phyloP scores from a whole-genome alignment of 257 asterid species.

The Capsicum pubescens region DNA sequence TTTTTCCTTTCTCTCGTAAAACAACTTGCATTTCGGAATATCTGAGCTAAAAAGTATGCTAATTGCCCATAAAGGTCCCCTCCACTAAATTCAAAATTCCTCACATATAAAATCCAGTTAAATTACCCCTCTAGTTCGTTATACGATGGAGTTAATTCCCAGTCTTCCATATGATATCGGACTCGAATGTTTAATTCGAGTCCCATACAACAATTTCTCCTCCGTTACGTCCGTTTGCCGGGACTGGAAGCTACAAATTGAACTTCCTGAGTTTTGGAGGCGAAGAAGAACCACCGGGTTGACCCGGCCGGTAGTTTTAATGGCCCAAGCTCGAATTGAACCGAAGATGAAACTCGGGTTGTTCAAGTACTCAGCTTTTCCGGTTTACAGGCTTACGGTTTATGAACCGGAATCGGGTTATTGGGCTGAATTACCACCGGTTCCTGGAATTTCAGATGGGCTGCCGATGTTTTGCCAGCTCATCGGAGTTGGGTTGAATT shows the following conservation, averaged over 20 bases:
- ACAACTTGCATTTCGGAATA: neutral
- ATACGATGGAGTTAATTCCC: slow-evolving; percentile 40
- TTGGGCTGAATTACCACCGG: slow-evolving; percentile 61
- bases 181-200: slow-evolving; percentile 58
- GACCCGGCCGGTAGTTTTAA: slow-evolving; percentile 44
- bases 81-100: too few relatives aligned
- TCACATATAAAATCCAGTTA: neutral
- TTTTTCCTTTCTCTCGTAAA: neutral
- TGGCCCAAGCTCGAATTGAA: slow-evolving; percentile 52
- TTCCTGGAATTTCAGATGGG: slow-evolving; percentile 55
- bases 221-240: slow-evolving; percentile 58
- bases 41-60: neutral
- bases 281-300: slow-evolving; percentile 46
- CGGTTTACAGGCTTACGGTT: slow-evolving; percentile 56
- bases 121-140: neutral
- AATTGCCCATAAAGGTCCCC: too few relatives aligned
- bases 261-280: slow-evolving; percentile 63
- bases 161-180: slow-evolving; percentile 67
- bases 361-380: slow-evolving; percentile 34
- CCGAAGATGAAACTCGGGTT: slow-evolving; percentile 26
- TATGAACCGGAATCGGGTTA: slow-evolving; percentile 72
- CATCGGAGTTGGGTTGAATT: slow-evolving; percentile 55
- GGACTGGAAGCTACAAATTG: slow-evolving; percentile 57
- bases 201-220: slow-evolving; percentile 54
- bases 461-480: slow-evolving; percentile 77